These are phyloP conservation scores for Friedmanniomyces endolithicus DNA, from an alignment of 495 filamentous ascomycete genomes.

Conservation along the genomic window DNA sequence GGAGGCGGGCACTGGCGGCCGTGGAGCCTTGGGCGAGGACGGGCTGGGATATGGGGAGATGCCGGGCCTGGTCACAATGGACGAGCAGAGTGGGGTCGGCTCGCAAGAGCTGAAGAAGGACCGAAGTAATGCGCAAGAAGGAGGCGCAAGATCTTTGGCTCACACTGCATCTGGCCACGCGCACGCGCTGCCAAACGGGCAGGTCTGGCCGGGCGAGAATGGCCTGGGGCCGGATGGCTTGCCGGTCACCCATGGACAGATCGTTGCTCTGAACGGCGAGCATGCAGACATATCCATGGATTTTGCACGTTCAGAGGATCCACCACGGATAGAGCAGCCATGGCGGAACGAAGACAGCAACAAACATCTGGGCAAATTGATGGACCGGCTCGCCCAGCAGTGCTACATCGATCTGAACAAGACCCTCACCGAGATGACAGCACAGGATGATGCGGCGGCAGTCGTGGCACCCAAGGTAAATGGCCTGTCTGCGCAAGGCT, in stretches of 20 bases:
- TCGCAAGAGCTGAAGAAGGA: slow-evolving; percentile 20
- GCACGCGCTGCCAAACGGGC: slow-evolving; percentile 1
- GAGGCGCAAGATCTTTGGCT: not conserved
- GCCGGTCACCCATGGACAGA: not conserved
- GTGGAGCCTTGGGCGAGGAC: slow-evolving; percentile 12
- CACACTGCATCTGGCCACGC: not conserved
- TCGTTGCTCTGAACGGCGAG: slow-evolving; percentile 4
- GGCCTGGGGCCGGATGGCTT: not conserved
- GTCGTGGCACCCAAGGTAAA: slow-evolving; percentile 34
- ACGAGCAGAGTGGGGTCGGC: slow-evolving; percentile 20
- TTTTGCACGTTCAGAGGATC: not conserved
- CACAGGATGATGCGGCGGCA: slow-evolving; percentile 20
- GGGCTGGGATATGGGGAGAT: slow-evolving; percentile 24
- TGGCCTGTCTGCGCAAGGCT: slow-evolving; percentile 23
- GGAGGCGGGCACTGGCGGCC: not conserved
- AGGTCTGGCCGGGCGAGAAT: not conserved
- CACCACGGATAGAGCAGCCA: slow-evolving; percentile 16
- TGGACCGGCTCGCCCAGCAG: slow-evolving; percentile 67
- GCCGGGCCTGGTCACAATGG: slow-evolving; percentile 30
- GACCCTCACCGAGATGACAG: slow-evolving; percentile 54
- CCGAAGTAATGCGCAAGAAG: slow-evolving; percentile 13
- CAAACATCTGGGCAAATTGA: slow-evolving; percentile 32
- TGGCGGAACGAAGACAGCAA: slow-evolving; percentile 8
- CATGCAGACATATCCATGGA: slow-evolving; percentile 1
- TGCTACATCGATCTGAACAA: slow-evolving; percentile 65